A percentile compares a stretch with the other conserved stretches of the same genome.
Conservation (phyloP, 805 yeast genomes). For the Metschnikowia cerradonensis region DNA sequence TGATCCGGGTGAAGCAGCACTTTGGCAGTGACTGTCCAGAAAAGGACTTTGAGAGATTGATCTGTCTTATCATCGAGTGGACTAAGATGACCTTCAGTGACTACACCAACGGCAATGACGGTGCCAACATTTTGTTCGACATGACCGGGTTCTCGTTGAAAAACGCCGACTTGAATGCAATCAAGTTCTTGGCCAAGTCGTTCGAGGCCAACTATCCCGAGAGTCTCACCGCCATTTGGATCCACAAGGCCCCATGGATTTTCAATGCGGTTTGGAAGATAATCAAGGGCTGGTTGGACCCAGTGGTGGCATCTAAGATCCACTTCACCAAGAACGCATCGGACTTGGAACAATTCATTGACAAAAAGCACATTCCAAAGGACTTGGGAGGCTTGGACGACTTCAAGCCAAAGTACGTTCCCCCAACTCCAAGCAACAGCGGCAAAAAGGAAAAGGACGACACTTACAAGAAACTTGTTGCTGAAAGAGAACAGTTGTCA, state of each 20-base stretch:
- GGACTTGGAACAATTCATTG: constrained; percentile 66
- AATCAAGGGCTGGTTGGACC: constrained; percentile 92
- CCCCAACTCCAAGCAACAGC: constrained; percentile 58
- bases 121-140: constrained; percentile 71
- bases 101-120: constrained; percentile 15
- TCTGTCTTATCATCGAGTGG: constrained; percentile 19
- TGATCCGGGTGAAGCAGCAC: constrained; percentile 21
- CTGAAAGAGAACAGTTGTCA: constrained; percentile 53
- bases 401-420: constrained; percentile 56
- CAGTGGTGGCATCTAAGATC: constrained; percentile 90
- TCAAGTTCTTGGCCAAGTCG: constrained; percentile 80
- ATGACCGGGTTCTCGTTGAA: constrained; percentile 80
- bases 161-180: constrained; percentile 90
- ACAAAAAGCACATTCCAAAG: constrained; percentile 55
- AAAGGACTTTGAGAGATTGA: constrained; percentile 18
- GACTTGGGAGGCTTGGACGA: constrained; percentile 72
- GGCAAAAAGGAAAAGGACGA: constrained; percentile 32
- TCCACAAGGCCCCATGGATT: constrained; percentile 96
- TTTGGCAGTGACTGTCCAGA: constrained; percentile 24
- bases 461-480: constrained; percentile 38
- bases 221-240: constrained; percentile 73
- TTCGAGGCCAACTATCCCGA: constrained; percentile 98
- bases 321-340: constrained; percentile 67
- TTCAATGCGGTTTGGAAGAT: constrained; percentile 93
- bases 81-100: constrained; percentile 41